Base-by-base conservation (phyloP, 2,329 filamentous ascomycete genomes). In the Hypoxylon sp. region DNA sequence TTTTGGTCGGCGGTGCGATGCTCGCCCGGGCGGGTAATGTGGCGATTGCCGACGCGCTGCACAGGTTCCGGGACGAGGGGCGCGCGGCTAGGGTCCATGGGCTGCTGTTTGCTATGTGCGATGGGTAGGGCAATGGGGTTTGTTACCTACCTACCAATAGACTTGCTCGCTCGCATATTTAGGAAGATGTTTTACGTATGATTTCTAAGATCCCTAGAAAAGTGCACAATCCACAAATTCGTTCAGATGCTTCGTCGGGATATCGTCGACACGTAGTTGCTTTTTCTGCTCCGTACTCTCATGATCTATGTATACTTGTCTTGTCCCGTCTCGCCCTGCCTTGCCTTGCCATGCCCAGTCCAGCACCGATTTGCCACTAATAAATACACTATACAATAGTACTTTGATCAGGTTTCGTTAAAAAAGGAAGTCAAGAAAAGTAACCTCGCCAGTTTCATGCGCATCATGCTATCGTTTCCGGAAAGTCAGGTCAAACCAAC, bases 1-100 rank as follows among this genome's bases (percentile, higher is more conserved):
- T 84, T n/a, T 41, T 83, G n/a, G 66, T 75, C 2, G 69, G 73
- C 21, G 77, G 75, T 0, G 69, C 70, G 17, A 72, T 76, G 4
- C 58, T 83, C 53, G 55, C 47, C n/a, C 42, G 13, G 3, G 21
- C 35, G 7, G 29, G 50, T 2, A 45, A 65, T 31, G 18, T 3
- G 5, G 60, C 50, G 17, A 40, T 70, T 20, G 11, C 31, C 20
- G 56, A 62, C 15, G 70, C 60, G 49, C 20, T 73, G 42, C 41
- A 29, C 18, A 51, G 50, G 40, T 71, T 73, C 55, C 37, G 59
- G 46, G 63, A 68, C 7, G 48, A 62, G 27, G 70, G 65, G 0
- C 42, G 29, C 29, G 24, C 29, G 45, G 56, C 49, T 1, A 54
- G 58, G 38, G 47, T 72, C 5, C 66, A 71, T 58, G 70, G 70